These are phyloP conservation scores for Pseudocercospora musae DNA, from an alignment of 2,329 filamentous ascomycete species.

Conservation along the genomic window DNA sequence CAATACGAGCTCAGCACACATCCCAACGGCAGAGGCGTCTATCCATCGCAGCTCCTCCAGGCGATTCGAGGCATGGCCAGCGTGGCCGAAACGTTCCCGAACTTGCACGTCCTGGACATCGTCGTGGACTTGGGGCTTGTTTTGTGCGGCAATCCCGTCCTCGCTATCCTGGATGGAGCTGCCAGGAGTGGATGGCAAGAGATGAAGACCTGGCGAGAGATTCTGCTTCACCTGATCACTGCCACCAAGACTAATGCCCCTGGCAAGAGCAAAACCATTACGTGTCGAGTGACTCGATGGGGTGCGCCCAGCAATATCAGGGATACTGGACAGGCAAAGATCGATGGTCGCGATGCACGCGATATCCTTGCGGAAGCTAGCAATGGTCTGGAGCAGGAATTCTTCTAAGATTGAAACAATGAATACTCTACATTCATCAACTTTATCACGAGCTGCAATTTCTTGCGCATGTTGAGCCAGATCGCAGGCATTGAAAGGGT, in stretches of 20 bases:
- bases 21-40: neutral
- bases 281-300: neutral
- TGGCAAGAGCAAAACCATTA: neutral
- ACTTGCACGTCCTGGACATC: neutral
- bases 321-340: neutral
- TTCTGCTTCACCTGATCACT: neutral
- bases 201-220: neutral
- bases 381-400: neutral
- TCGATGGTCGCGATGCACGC: neutral
- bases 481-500: slow-evolving; percentile 7
- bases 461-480: slow-evolving; percentile 10
- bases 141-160: neutral
- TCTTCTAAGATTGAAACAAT: too few relatives aligned
- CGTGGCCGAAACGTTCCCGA: neutral
- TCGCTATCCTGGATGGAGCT: neutral
- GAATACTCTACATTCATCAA: too few relatives aligned
- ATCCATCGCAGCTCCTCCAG: neutral
- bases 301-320: neutral
- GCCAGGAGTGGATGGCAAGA: neutral
- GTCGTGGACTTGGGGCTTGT: neutral
- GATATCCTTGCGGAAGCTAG: neutral
- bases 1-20: neutral
- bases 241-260: neutral
- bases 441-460: slow-evolving; percentile 1
- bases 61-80: neutral